Conservation (phyloP, 2,329 filamentous ascomycete genomes). For the Aspergillus carbonarius region DNA sequence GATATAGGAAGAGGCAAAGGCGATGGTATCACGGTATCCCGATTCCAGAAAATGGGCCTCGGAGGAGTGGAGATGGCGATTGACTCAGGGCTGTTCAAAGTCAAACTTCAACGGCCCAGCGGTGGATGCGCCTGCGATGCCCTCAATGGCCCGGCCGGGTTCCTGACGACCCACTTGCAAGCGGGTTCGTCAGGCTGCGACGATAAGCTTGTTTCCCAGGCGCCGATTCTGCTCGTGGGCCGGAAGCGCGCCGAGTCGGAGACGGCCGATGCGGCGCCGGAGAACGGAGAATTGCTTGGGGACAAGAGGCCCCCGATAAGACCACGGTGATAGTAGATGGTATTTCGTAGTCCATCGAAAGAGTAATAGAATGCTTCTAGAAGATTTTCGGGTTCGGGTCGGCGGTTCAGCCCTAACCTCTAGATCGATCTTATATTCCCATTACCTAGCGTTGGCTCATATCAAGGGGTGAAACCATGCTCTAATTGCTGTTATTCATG, state of each 20-base stretch:
- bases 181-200: background rate
- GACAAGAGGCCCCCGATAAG: background rate
- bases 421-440: background rate
- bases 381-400: background rate
- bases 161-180: background rate
- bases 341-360: background rate
- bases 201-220: constrained; percentile 5
- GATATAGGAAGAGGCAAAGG: no score
- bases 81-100: no score
- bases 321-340: background rate
- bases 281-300: background rate
- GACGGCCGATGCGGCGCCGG: background rate
- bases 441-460: no score
- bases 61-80: no score
- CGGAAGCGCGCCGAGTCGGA: constrained; percentile 1
- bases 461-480: background rate
- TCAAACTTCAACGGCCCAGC: no score
- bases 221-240: background rate
- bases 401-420: background rate
- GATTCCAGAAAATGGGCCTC: no score
- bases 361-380: background rate
- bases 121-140: no score
- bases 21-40: no score
- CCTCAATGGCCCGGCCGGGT: background rate
- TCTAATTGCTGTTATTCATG: background rate